Base-by-base conservation (phyloP, 75 land plant species). In the Pinus tabuliformis region DNA sequence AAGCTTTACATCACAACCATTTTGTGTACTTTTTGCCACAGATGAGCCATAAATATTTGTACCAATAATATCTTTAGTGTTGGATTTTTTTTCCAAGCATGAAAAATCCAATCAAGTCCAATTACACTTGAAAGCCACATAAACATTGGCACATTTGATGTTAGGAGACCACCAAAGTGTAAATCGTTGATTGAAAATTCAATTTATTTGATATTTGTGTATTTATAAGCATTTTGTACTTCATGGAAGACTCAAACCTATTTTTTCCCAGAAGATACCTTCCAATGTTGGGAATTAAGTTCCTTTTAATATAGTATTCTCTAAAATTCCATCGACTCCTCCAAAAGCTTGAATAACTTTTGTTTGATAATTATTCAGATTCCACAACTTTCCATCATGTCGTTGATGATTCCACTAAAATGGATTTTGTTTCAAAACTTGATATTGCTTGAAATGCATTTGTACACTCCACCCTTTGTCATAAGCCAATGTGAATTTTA, bases 81-180 rank as follows among this genome's bases (percentile, higher is more conserved):
- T 59, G 99, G 99, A 59, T 94, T 97, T 85, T 97, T 85, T 97
- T 97, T 68, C 99, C 99, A 84, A 92, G 99, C 99, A 97, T 97
- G 82, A 97, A 97, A 73, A 97, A 94, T 22, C 98, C 99, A 21
- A 95, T 97, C n/a, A 97, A 77, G 84, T 97, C 98, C 36, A 97
- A 80, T 77, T 97, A 98, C 73, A 97, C 99, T 85, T 97, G 99
- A 81, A 97, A 97, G 98, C 99, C 56, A 97, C 99, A 82, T 95
- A 97, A 1, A 95, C 98, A 83, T 97, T 97, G 6, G 99, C 99
- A 56, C 95, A 84, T 76, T 97, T 97, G 16, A 97, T 97, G 11
- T 95, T 97, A 42, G 98, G 98, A 37, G 98, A 97, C 99, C 99
- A 97, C 95, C 98, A 94, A n/a, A 97, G 86, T 4, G 99, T 97